These are phyloP conservation scores for Diaporthe citrichinensis DNA, from an alignment of 2,329 filamentous ascomycete genomes.

Conservation along the genomic window DNA sequence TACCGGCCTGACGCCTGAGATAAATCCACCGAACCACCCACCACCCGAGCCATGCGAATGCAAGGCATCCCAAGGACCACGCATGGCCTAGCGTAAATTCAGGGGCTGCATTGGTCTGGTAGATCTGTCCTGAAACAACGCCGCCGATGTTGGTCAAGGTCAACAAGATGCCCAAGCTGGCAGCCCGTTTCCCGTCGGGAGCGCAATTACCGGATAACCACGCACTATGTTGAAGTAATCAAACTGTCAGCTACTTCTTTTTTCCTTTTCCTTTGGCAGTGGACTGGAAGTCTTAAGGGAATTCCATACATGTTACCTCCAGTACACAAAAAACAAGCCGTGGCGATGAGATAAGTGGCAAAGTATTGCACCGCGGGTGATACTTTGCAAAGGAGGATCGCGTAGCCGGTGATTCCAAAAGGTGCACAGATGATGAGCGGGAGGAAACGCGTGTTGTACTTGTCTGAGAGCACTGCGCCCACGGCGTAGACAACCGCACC, in stretches of 20 bases:
- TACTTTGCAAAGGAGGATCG: conserved; percentile 46
- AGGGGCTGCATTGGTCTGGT: conserved; percentile 46
- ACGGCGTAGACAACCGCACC: conserved; percentile 55
- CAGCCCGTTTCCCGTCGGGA: conserved; percentile 48
- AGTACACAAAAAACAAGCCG: conserved; percentile 46
- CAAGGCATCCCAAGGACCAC: conserved; percentile 53
- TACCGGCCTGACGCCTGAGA: conserved; percentile 45
- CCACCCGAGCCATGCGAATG: conserved; percentile 47
- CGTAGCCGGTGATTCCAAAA: conserved; percentile 47
- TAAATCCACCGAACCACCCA: conserved; percentile 53
- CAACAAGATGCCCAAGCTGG: conserved; percentile 47
- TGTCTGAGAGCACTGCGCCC: conserved; percentile 55
- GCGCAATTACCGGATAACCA: conserved; percentile 49
- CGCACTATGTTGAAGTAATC: conserved; percentile 3
- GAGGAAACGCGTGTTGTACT: conserved; percentile 53
- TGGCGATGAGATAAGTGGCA: conserved; percentile 48
- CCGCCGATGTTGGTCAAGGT: conserved; percentile 46
- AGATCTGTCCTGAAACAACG: conserved; percentile 47
- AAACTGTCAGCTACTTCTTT: background rate
- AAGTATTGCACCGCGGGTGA: conserved; percentile 46
- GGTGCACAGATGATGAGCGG: conserved; percentile 51
- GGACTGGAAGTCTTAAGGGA: background rate
- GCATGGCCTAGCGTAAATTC: conserved; percentile 50
- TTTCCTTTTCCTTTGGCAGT: background rate
- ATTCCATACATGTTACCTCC: conserved; percentile 44